Base-by-base conservation (phyloP, 768 basidiomycete species). In the Candolleomyces aberdarensis region DNA sequence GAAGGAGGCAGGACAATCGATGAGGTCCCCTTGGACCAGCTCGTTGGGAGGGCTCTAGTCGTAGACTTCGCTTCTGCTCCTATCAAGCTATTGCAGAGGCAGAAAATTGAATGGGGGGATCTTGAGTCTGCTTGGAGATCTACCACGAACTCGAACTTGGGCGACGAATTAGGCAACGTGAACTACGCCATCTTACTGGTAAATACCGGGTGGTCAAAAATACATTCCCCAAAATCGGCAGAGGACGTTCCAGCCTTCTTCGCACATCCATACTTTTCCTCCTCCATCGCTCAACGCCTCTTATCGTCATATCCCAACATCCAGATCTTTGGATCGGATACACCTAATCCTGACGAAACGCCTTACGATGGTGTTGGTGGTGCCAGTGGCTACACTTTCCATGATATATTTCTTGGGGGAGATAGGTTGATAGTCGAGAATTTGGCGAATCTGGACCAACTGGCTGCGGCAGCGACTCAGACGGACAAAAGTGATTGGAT, bases 391-490 rank as follows among this genome's bases (percentile, higher is more conserved):
- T 87, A 82, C 69, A 79, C 72, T 13, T 83, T 84, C 56, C 91
- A 92, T 65, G 76, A 85, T 31, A 73, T 72, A 0, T 71, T 91
- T 8, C 76, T 92, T n/a, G 84, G 85, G 20, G 74, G 70, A 17
- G 88, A 83, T 0, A 82, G 83, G 1, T 66, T 89, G 6, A 89
- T 92, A 60, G 88, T 82, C 32, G 90, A 92, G 75, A 92, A 92
- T 64, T 59, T 92, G 66, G 82, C 74, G 10, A 83, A 84, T 56
- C 65, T 91, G 58, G 80, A 79, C 32, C 63, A 63, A 51, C 67
- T 89, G 59, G 69, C 22, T 26, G 19, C 15, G 4, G 40, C 40
- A 13, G 54, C 26, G 13, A 22, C 31, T n/a, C 15, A 36, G 62
- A 66, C 65, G 29, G 68, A 69, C 39, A 67, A 70, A 40, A 29